Evolutionary conservation across 306 rosid species (phyloP).

Genomic region (Ceratonia siliqua): DNA sequence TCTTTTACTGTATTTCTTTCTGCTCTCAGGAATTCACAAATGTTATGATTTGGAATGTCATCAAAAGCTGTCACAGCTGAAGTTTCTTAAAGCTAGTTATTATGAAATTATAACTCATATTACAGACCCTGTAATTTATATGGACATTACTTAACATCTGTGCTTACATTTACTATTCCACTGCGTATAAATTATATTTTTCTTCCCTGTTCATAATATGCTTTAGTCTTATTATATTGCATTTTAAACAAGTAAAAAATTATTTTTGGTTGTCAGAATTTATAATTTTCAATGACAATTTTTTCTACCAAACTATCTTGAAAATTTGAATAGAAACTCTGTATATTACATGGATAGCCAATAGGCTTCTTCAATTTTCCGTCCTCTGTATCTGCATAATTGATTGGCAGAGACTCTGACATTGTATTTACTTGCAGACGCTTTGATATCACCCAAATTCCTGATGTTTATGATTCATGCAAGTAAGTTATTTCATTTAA

Average conservation of each 20-base stretch:
- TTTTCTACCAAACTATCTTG: slow-evolving; percentile 6
- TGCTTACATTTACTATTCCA: slow-evolving; percentile 4
- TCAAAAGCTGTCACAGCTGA: not conserved
- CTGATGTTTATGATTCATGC: slow-evolving; percentile 97
- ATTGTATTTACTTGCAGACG: slow-evolving; percentile 65
- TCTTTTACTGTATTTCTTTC: not conserved
- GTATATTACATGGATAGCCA: slow-evolving; percentile 6
- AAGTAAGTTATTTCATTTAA: slow-evolving; percentile 66
- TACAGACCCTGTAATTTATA: not conserved
- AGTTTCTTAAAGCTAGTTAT: slow-evolving; percentile 15
- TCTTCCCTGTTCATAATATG: not conserved
- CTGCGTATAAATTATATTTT: not conserved
- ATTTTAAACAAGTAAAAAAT: not conserved
- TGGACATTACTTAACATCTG: not conserved
- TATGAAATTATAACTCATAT: slow-evolving; percentile 9
- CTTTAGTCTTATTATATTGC: slow-evolving; percentile 23
- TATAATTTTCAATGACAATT: slow-evolving; percentile 11
- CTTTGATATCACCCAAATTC: slow-evolving; percentile 91
- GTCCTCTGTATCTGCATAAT: not conserved
- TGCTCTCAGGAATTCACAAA: not conserved
- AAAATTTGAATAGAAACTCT: not conserved
- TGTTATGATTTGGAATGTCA: slow-evolving; percentile 22
- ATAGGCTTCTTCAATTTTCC: slow-evolving; percentile 12
- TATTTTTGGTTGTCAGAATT: not conserved
- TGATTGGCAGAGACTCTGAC: slow-evolving; percentile 16